A percentile compares a stretch with the other conserved stretches of the same genome.
Evolutionary conservation across 2,329 filamentous ascomycete species (phyloP).

Genomic region (Cadophora gregata): DNA sequence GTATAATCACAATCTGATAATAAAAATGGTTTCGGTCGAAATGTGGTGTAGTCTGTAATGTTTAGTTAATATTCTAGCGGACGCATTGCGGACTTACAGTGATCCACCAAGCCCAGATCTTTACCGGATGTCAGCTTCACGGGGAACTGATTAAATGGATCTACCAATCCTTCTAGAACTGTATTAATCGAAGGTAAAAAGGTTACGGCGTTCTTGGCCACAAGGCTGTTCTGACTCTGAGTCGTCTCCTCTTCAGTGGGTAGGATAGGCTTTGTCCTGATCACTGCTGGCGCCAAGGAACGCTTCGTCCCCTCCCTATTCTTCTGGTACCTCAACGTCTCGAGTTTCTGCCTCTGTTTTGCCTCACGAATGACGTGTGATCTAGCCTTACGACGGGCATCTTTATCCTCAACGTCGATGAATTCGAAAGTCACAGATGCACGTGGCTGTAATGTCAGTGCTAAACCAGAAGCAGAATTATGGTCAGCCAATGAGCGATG

Average conservation of each 20-base stretch:
- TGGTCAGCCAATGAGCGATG: constrained; percentile 3
- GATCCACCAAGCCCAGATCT: constrained; percentile 13
- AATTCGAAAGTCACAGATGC: constrained; percentile 17
- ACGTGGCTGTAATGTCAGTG: not conserved
- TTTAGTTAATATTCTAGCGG: not conserved
- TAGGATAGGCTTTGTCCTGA: not conserved
- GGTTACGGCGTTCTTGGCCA: not conserved
- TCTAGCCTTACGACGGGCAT: constrained; percentile 12
- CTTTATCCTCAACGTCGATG: constrained; percentile 23
- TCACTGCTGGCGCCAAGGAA: not conserved
- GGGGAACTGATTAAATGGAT: constrained; percentile 16
- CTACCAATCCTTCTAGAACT: not conserved
- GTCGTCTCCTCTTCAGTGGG: not conserved
- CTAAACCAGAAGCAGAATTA: not conserved
- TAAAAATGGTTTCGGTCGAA: constrained; percentile 16
- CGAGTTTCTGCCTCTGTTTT: constrained; percentile 19
- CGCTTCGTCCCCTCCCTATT: not conserved
- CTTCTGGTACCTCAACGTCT: constrained; percentile 11
- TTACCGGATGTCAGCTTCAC: constrained; percentile 8
- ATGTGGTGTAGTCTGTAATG: constrained; percentile 17
- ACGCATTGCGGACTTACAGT: not conserved
- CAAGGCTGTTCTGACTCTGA: not conserved
- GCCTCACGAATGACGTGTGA: constrained; percentile 20
- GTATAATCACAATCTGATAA: constrained; percentile 20
- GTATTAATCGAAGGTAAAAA: not conserved